These are phyloP conservation scores for Cyberlindnera meyerae DNA, from an alignment of 805 yeast genomes.

Conservation along the genomic window DNA sequence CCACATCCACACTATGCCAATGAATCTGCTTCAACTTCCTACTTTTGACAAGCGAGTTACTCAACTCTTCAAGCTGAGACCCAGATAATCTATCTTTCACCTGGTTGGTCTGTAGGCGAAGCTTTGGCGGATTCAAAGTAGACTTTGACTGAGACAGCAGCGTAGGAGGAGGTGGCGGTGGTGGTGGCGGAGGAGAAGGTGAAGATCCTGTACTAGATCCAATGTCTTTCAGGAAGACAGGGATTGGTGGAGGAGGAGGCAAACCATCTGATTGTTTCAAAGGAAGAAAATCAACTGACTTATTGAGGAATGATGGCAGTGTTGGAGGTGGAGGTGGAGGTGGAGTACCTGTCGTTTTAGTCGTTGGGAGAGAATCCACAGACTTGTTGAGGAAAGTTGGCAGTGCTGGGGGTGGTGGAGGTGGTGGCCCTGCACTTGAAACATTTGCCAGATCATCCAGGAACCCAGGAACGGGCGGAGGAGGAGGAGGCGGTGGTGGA, in stretches of 20 bases:
- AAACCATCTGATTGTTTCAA: no score
- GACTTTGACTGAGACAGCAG: slow-evolving; percentile 25
- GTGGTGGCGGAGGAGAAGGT: slow-evolving; percentile 8
- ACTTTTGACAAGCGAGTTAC: slow-evolving; percentile 20
- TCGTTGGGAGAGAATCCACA: no score
- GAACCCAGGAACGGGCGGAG: slow-evolving; percentile 22
- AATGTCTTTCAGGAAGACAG: slow-evolving; percentile 2
- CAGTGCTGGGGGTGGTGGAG: slow-evolving; percentile 7
- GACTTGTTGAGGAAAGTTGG: no score
- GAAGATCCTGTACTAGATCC: background rate
- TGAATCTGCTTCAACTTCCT: slow-evolving; percentile 88
- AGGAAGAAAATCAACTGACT: no score
- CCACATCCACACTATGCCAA: slow-evolving; percentile 80
- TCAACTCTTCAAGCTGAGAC: slow-evolving; percentile 6
- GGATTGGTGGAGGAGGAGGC: no score
- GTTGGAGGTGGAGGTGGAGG: no score
- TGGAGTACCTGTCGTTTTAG: no score
- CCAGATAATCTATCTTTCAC: slow-evolving; percentile 1
- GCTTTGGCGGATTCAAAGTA: slow-evolving; percentile 22
- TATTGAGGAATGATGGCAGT: no score
- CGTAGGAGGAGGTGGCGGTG: slow-evolving; percentile 26
- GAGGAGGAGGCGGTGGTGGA: slow-evolving; percentile 1
- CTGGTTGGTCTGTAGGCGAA: slow-evolving; percentile 1
- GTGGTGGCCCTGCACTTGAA: slow-evolving; percentile 1
- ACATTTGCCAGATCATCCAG: background rate